phyloP scores from a whole-genome alignment of 1,284 basidiomycete genomes.

The Testicularia cyperi region DNA sequence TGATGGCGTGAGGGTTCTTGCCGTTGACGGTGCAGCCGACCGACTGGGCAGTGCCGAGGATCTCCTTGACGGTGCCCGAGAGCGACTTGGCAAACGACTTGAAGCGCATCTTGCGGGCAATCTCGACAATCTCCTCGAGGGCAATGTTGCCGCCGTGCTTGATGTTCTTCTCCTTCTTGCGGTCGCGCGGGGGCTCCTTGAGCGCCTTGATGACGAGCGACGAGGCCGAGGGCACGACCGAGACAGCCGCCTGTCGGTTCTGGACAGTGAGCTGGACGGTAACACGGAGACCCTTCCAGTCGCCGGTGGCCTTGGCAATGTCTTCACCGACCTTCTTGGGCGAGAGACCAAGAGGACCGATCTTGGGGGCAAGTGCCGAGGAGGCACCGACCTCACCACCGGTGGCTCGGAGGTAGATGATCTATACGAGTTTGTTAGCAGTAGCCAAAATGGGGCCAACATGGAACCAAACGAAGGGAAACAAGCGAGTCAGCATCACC shows the following conservation, averaged over 20 bases:
- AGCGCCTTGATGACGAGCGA: constrained; percentile 98
- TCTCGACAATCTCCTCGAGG: constrained; percentile 91
- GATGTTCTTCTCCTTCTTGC: constrained; percentile 99
- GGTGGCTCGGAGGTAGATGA: constrained; percentile 98
- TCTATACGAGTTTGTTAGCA: constrained; percentile 64
- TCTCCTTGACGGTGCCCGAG: constrained; percentile 79
- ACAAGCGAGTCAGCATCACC: constrained; percentile 8
- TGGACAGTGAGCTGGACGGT: constrained; percentile 99
- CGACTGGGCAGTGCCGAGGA: constrained; percentile 69
- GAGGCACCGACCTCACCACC: constrained; percentile 99
- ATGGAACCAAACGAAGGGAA: constrained; percentile 2
- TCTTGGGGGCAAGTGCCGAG: constrained; percentile 97
- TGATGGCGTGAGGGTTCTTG: constrained; percentile 88
- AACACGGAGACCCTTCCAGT: constrained; percentile 99
- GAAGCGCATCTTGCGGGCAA: constrained; percentile 91
- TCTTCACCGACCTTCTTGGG: constrained; percentile 99
- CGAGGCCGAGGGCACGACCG: constrained; percentile 95
- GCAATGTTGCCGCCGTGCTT: constrained; percentile 94
- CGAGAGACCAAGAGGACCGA: constrained; percentile 99
- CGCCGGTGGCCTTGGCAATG: constrained; percentile 97
- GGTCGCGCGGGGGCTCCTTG: constrained; percentile 98
- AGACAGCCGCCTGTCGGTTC: constrained; percentile 97
- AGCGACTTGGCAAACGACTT: constrained; percentile 94
- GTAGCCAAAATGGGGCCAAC: too few species aligned
- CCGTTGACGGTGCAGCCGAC: constrained; percentile 97